These are phyloP conservation scores for Macadamia integrifolia DNA, from an alignment of 164 flowering plant species.

Conservation along the genomic window DNA sequence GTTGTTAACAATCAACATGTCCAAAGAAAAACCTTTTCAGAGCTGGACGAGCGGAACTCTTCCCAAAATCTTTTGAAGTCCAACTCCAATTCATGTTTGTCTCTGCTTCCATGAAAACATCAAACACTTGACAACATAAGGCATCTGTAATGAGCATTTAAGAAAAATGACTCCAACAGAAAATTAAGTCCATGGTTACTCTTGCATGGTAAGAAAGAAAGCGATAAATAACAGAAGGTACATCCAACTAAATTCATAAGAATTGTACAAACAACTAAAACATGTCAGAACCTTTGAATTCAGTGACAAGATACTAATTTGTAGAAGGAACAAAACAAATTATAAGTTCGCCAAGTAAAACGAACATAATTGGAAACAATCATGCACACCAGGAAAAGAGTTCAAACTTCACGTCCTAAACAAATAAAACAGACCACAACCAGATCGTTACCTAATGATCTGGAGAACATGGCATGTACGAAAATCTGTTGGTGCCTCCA, in stretches of 20 bases:
- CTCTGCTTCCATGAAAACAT: conserved; percentile 41
- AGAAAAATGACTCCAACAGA: neutral
- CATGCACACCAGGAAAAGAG: too few relatives aligned
- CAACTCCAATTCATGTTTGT: conserved; percentile 89
- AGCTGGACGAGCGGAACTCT: conserved; percentile 94
- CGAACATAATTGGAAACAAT: too few relatives aligned
- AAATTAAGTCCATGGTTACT: neutral
- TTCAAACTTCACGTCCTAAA: too few relatives aligned
- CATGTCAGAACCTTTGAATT: neutral
- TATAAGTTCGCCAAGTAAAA: neutral
- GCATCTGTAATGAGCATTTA: neutral
- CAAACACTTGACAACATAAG: neutral
- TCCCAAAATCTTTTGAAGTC: conserved; percentile 99
- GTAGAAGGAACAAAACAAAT: neutral
- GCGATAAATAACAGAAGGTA: neutral
- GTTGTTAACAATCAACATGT: neutral
- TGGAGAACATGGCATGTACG: too few relatives aligned
- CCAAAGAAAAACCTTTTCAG: conserved; percentile 67
- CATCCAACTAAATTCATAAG: neutral
- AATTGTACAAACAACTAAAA: neutral
- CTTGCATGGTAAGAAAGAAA: neutral
- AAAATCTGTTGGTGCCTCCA: too few relatives aligned
- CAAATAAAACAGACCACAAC: too few relatives aligned
- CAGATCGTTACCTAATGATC: too few relatives aligned
- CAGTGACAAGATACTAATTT: neutral